Evolutionary conservation across 257 asterid genomes (phyloP).

Genomic region (Cordia subcordata): DNA sequence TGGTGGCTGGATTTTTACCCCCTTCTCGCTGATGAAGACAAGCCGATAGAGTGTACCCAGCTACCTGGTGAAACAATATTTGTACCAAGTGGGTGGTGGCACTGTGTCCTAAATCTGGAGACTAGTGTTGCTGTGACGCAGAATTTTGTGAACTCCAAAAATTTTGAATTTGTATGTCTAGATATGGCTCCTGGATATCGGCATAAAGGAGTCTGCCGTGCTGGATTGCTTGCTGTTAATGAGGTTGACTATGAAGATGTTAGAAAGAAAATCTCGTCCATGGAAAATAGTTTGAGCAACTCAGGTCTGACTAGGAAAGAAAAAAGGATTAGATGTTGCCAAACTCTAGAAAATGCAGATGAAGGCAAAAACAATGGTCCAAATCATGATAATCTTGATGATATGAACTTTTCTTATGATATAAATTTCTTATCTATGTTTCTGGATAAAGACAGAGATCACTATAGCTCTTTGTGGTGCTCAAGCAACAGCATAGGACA

Average conservation of each 20-base stretch:
- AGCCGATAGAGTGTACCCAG: slow-evolving; percentile 96
- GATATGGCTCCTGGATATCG: slow-evolving; percentile 98
- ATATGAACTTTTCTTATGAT: slow-evolving; percentile 65
- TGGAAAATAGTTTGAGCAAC: slow-evolving; percentile 34
- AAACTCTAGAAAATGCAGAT: slow-evolving; percentile 25
- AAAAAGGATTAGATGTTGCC: slow-evolving; percentile 52
- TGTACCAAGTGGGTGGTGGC: slow-evolving; percentile 99
- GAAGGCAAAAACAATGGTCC: slow-evolving; percentile 28
- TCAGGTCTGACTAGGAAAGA: slow-evolving; percentile 56
- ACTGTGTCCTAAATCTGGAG: slow-evolving; percentile 93
- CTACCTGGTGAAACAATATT: slow-evolving; percentile 95
- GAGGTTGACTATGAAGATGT: slow-evolving; percentile 39
- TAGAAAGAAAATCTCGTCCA: slow-evolving; percentile 24
- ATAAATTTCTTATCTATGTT: slow-evolving; percentile 68
- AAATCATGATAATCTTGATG: slow-evolving; percentile 18
- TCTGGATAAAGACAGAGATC: slow-evolving; percentile 80
- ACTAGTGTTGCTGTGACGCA: slow-evolving; percentile 90
- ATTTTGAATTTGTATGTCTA: slow-evolving; percentile 83
- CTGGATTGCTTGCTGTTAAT: slow-evolving; percentile 92
- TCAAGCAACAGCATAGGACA: slow-evolving; percentile 84
- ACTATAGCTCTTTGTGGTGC: slow-evolving; percentile 79
- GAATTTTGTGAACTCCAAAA: slow-evolving; percentile 82
- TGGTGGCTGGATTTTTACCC: slow-evolving; percentile 99
- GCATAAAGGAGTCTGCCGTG: slow-evolving; percentile 94
- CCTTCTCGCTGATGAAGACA: slow-evolving; percentile 75